A percentile compares a stretch with the other conserved stretches of the same genome.
Conservation (phyloP, 352 stramenopile species). For the Pythium angustatum region DNA sequence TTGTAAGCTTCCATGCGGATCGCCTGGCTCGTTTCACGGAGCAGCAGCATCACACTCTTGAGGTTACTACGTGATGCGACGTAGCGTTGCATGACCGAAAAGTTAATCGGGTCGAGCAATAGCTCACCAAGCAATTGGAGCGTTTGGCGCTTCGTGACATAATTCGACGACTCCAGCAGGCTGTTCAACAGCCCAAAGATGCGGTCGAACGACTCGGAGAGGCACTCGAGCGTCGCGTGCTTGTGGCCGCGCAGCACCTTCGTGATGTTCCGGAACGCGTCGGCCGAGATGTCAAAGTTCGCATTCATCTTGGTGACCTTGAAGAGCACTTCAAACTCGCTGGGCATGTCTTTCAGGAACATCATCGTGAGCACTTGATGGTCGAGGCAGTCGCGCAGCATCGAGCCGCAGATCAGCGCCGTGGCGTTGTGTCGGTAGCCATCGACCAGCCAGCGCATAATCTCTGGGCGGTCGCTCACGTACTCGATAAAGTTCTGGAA, state of each 20-base stretch:
- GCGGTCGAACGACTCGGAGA: conserved; percentile 64
- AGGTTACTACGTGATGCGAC: conserved; percentile 40
- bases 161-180: conserved; percentile 55
- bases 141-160: conserved; percentile 5
- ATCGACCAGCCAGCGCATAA: conserved; percentile 74
- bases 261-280: conserved; percentile 80
- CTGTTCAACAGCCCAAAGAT: conserved; percentile 73
- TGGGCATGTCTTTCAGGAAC: conserved; percentile 62
- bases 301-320: conserved; percentile 71
- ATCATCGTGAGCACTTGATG: conserved; percentile 55
- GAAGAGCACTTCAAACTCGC: conserved; percentile 68
- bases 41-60: conserved; percentile 70
- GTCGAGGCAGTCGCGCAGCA: conserved; percentile 83
- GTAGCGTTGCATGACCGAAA: conserved; percentile 4
- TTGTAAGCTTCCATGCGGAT: conserved; percentile 85
- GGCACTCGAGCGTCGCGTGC: conserved; percentile 43
- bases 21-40: conserved; percentile 73
- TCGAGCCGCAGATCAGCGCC: conserved; percentile 73
- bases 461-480: conserved; percentile 56
- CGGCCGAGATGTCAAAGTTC: conserved; percentile 86
- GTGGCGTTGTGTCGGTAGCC: conserved; percentile 75
- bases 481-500: conserved; percentile 62
- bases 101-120: conserved; percentile 2
- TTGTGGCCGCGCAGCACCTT: conserved; percentile 71
- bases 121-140: not conserved